A percentile compares a stretch with the other conserved stretches of the same genome.
phyloP scores from a whole-genome alignment of 2,329 filamentous ascomycete species.

The Fusarium sp. region DNA sequence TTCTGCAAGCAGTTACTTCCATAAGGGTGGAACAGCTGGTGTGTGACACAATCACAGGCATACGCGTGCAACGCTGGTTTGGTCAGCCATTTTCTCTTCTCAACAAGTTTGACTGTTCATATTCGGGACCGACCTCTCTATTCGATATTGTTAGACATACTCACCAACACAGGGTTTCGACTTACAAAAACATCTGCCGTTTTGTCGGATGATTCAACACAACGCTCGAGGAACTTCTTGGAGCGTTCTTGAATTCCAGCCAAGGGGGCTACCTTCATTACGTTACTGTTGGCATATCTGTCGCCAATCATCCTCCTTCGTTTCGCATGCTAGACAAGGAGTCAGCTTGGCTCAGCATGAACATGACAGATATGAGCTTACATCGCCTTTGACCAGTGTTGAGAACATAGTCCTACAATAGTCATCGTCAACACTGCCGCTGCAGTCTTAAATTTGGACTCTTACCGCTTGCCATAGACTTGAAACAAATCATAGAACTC shows the following conservation, averaged over 20 bases:
- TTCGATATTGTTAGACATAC: slow-evolving; percentile 14
- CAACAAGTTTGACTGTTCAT: no score
- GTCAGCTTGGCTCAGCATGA: background rate
- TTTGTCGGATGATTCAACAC: slow-evolving; percentile 55
- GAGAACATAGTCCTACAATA: slow-evolving; percentile 67
- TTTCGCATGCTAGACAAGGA: slow-evolving; percentile 64
- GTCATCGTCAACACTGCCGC: background rate
- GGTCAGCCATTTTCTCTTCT: slow-evolving; percentile 27
- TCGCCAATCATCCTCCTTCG: slow-evolving; percentile 73
- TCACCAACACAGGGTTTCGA: background rate
- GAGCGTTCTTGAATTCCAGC: slow-evolving; percentile 69
- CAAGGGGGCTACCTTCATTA: slow-evolving; percentile 66
- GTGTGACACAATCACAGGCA: slow-evolving; percentile 75
- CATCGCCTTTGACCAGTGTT: slow-evolving; percentile 64
- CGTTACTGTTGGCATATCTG: slow-evolving; percentile 75
- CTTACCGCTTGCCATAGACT: slow-evolving; percentile 66
- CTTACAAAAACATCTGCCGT: slow-evolving; percentile 72
- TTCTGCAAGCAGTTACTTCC: slow-evolving; percentile 70
- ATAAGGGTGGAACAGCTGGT: slow-evolving; percentile 75
- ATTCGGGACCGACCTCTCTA: slow-evolving; percentile 47
- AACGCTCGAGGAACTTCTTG: slow-evolving; percentile 64
- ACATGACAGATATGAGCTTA: slow-evolving; percentile 45
- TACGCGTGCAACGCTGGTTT: slow-evolving; percentile 67
- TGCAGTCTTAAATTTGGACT: slow-evolving; percentile 5
- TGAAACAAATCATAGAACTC: slow-evolving; percentile 72